Conservation (phyloP, 208 protist species). For the Trypanosoma cruzi region DNA sequence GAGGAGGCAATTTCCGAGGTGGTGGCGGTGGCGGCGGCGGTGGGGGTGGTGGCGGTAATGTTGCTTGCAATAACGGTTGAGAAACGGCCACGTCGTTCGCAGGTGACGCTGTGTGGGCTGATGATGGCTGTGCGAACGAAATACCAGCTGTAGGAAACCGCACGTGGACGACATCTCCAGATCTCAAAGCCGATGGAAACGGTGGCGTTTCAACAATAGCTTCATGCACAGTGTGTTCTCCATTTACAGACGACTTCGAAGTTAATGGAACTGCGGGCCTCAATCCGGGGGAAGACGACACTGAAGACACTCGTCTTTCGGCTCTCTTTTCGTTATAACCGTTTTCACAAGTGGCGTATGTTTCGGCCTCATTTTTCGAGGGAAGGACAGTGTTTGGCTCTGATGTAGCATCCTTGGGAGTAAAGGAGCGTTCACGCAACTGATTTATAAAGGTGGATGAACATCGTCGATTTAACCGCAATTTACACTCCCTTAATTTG, state of each 20-base stretch:
- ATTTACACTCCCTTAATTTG: too few relatives aligned
- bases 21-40: slow-evolving; percentile 2
- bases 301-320: too few relatives aligned
- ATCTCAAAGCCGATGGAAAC: background rate
- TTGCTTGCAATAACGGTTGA: background rate
- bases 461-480: background rate
- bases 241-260: background rate
- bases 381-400: background rate
- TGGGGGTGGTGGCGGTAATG: too few relatives aligned
- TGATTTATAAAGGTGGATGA: background rate
- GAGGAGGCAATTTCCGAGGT: background rate
- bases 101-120: background rate
- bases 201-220: background rate
- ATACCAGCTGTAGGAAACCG: background rate
- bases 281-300: too few relatives aligned
- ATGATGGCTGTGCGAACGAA: background rate
- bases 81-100: background rate
- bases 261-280: too few relatives aligned
- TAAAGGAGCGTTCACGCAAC: background rate
- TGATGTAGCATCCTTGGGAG: background rate
- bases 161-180: background rate
- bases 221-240: background rate
- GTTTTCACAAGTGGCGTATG: background rate
- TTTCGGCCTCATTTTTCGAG: background rate
- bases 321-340: too few relatives aligned